phyloP scores from a whole-genome alignment of 352 stramenopile genomes.

The Chrysophaeum taylorii region DNA sequence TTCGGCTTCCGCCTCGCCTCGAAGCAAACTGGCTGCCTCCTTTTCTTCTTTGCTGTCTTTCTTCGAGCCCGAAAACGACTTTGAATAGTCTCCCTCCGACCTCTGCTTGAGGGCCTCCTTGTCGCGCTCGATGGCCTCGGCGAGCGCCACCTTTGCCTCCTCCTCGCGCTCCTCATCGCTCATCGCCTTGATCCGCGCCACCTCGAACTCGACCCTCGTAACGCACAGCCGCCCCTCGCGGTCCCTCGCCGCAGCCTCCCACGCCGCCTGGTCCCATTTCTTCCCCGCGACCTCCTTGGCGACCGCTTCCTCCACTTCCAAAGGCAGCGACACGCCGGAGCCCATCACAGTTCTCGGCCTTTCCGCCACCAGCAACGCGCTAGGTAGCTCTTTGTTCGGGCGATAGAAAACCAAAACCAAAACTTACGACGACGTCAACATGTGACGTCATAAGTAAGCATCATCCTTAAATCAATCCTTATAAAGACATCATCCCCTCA shows the following conservation, averaged over 20 bases:
- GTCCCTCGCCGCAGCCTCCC: neutral
- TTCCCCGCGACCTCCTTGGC: neutral
- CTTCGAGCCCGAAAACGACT: neutral
- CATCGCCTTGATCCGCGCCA: neutral
- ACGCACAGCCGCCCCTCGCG: neutral
- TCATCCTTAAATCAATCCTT: too few relatives aligned
- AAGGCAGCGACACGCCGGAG: neutral
- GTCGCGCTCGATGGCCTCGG: neutral
- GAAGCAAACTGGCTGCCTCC: neutral
- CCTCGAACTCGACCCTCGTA: neutral
- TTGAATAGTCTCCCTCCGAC: neutral
- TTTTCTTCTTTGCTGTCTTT: conserved; percentile 7
- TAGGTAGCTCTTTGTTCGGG: too few relatives aligned
- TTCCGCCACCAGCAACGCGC: too few relatives aligned
- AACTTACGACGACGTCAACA: too few relatives aligned
- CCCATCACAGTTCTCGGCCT: too few relatives aligned
- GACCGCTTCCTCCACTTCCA: neutral
- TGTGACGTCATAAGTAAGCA: too few relatives aligned
- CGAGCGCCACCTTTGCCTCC: neutral
- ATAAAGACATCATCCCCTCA: too few relatives aligned
- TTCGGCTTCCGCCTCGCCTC: neutral
- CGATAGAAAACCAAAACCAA: too few relatives aligned
- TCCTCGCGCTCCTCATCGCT: neutral
- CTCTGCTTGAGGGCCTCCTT: neutral
- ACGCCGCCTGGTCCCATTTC: neutral